Evolutionary conservation across 805 yeast species (phyloP).

Genomic region (Clavispora phyllophila): DNA sequence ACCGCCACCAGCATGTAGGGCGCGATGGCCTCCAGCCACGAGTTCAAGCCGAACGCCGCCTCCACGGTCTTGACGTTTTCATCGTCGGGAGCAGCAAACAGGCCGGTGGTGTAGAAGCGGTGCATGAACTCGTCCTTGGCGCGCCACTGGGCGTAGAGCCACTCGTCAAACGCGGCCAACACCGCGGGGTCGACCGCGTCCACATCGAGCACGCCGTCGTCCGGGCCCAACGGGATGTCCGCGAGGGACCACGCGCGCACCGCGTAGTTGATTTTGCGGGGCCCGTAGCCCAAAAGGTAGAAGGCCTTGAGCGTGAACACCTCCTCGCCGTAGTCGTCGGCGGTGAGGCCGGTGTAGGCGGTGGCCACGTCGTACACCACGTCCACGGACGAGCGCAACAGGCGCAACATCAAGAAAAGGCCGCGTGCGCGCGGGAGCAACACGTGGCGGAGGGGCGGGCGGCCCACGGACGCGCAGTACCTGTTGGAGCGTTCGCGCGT

Average conservation of each 20-base stretch:
- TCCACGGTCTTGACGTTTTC: slow-evolving; percentile 8
- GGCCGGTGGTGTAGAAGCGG: slow-evolving; percentile 52
- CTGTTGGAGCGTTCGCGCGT: slow-evolving; percentile 55
- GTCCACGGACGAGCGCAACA: slow-evolving; percentile 48
- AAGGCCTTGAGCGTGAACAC: slow-evolving; percentile 59
- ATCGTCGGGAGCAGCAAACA: slow-evolving; percentile 39
- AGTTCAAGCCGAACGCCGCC: slow-evolving; percentile 13
- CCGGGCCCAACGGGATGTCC: slow-evolving; percentile 57
- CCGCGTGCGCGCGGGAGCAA: slow-evolving; percentile 85
- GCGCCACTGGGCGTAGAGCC: slow-evolving; percentile 73
- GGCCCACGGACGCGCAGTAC: slow-evolving; percentile 51
- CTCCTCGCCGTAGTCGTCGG: slow-evolving; percentile 71
- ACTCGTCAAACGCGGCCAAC: slow-evolving; percentile 53
- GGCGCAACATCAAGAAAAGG: slow-evolving; percentile 56
- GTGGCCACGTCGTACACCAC: slow-evolving; percentile 77
- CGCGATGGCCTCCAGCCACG: slow-evolving; percentile 5
- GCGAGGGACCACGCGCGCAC: slow-evolving; percentile 51
- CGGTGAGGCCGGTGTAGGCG: slow-evolving; percentile 68
- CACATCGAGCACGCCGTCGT: slow-evolving; percentile 34
- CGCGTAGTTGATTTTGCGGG: slow-evolving; percentile 59
- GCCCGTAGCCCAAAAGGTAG: slow-evolving; percentile 68
- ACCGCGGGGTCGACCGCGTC: slow-evolving; percentile 41
- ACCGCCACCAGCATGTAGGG: slow-evolving; percentile 9
- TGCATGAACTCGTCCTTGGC: slow-evolving; percentile 73
- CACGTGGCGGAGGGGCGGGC: slow-evolving; percentile 52